Evolutionary conservation across 208 protist species (phyloP), one percentile per base, ranked within the genome.

Genomic region (Vickermania ingenoplastis): DNA sequence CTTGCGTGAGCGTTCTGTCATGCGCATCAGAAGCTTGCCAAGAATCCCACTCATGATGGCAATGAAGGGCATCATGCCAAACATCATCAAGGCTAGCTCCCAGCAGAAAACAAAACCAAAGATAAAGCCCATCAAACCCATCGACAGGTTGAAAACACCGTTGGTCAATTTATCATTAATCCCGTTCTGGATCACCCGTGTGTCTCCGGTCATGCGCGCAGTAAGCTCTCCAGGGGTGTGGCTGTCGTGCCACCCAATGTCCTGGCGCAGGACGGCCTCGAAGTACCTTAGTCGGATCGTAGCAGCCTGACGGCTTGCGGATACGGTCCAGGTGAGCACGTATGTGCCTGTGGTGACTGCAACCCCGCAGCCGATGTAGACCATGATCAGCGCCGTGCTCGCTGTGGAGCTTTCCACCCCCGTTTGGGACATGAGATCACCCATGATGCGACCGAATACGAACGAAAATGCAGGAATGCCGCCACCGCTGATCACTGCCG

Each of bases 231-330:
- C 83, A 22, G 82, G 70, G 24, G 63, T 85, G 67, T 87, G 77
- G 24, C 57, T 69, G 53, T 93, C 89, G 67, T 92, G 86, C 83
- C 83, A 95, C 26, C 81, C 82, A 22, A 92, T 89, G 52, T 95
- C 86, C 63, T 95, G 89, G 5, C 86, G 78, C 65, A 95, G 68
- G 31, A 79, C 68, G 3, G 84, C 74, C 27, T 55, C 51, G 55
- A 91, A 86, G 66, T 77, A 91, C 36, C n/a, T n/a, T 41, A 61
- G 5, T 25, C 80, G 81, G 52, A 92, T 75, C 57, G 65, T 69
- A 3, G 62, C 45, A 17, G 81, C 71, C 67, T 92, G 85, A 17
- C 81, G 79, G 2, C 48, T 50, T 22, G 77, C 81, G 5, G 81
- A 57, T 25, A 86, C 54, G 24, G 59, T 78, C 75, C 76, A 92